Conservation (phyloP, 2,329 filamentous ascomycete species). For the Phialocephala sp. region DNA sequence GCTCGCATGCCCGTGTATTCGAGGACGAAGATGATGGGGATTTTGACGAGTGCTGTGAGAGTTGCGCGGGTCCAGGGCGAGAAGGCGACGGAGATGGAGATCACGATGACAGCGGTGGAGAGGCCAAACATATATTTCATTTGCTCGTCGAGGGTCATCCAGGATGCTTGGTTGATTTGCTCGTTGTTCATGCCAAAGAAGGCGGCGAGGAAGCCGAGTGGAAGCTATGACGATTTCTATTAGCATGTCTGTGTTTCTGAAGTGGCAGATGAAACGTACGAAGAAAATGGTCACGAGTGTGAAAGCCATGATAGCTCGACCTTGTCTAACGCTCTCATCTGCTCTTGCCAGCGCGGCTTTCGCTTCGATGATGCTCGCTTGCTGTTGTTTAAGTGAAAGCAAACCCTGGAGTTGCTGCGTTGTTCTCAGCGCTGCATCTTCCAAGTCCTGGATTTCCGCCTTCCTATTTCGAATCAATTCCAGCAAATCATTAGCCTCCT, state of each 20-base stretch:
- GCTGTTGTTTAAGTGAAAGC: constrained; percentile 52
- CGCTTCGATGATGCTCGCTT: constrained; percentile 52
- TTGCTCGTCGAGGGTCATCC: constrained; percentile 11
- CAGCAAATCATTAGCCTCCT: constrained; percentile 27
- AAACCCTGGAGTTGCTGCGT: constrained; percentile 41
- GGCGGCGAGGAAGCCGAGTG: constrained; percentile 47
- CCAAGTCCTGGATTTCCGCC: constrained; percentile 32
- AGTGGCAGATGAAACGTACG: constrained; percentile 6
- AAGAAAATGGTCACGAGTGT: constrained; percentile 55
- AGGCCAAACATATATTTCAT: constrained; percentile 12
- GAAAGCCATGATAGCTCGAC: constrained; percentile 52
- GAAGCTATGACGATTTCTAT: constrained; percentile 33
- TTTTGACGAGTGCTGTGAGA: constrained; percentile 18
- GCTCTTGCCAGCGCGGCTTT: constrained; percentile 48
- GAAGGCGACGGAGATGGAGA: constrained; percentile 22
- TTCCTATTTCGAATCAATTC: constrained; percentile 35
- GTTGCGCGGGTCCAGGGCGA: constrained; percentile 24
- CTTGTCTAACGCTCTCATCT: constrained; percentile 49
- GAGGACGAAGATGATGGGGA: constrained; percentile 15
- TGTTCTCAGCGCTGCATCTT: constrained; percentile 25
- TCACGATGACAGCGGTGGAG: constrained; percentile 18
- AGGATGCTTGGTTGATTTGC: constrained; percentile 13
- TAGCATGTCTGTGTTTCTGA: neutral
- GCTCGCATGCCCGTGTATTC: constrained; percentile 19
- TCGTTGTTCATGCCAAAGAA: constrained; percentile 49